A percentile compares a stretch with the other conserved stretches of the same genome.
Evolutionary conservation across 495 filamentous ascomycete genomes (phyloP).

Genomic region (Penicillium alfredii): DNA sequence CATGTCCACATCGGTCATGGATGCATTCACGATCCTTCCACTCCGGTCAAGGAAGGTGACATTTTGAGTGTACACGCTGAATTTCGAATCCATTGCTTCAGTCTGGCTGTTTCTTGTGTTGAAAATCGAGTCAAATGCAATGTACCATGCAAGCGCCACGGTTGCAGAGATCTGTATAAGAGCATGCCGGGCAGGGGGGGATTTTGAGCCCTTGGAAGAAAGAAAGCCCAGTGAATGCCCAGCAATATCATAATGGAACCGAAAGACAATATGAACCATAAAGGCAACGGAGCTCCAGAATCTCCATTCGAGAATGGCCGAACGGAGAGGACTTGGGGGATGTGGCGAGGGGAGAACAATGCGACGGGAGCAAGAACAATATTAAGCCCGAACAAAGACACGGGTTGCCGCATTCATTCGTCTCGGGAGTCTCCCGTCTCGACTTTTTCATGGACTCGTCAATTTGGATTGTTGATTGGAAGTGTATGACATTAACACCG

Average conservation of each 20-base stretch:
- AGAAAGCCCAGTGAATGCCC: neutral
- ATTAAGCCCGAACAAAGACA: slow-evolving; percentile 4
- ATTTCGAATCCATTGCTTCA: slow-evolving; percentile 16
- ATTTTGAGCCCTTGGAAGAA: neutral
- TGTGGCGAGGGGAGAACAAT: slow-evolving; percentile 16
- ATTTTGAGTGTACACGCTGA: slow-evolving; percentile 55
- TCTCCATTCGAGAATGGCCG: neutral
- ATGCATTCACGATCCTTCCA: slow-evolving; percentile 47
- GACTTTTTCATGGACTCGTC: too few species aligned
- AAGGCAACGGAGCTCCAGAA: neutral
- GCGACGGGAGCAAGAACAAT: slow-evolving; percentile 12
- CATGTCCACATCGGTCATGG: slow-evolving; percentile 42
- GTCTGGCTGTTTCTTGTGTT: neutral
- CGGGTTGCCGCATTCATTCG: too few species aligned
- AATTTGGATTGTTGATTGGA: too few species aligned
- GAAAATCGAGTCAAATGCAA: neutral
- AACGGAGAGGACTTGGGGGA: neutral
- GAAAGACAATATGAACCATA: slow-evolving; percentile 21
- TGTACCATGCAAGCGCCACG: slow-evolving; percentile 1
- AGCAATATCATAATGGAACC: slow-evolving; percentile 17
- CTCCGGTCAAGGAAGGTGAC: slow-evolving; percentile 48
- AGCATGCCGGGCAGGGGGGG: neutral
- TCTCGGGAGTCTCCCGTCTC: too few species aligned
- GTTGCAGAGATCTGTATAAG: slow-evolving; percentile 7
- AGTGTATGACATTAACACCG: too few species aligned